Evolutionary conservation across 108 stramenopile genomes (phyloP).

Genomic region (Schizochytrium sp.): DNA sequence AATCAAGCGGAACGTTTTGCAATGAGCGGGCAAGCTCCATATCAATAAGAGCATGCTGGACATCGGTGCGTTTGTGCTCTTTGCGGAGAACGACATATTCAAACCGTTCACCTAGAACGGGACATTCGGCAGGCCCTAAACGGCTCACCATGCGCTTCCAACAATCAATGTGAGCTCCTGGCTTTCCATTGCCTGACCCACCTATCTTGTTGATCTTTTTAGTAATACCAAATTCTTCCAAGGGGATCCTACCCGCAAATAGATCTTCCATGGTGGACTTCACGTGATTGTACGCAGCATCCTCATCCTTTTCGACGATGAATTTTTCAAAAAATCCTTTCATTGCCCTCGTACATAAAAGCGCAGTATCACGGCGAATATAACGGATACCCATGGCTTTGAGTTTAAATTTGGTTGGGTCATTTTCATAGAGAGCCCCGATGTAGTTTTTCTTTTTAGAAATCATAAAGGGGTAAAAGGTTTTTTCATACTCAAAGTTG

Average conservation of each 20-base stretch:
- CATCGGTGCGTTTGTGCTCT: not conserved
- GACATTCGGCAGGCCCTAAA: not conserved
- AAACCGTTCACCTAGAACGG: not conserved
- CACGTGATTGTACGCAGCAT: not conserved
- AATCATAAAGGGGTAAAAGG: constrained; percentile 1
- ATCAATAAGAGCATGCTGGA: no score
- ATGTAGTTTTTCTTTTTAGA: constrained; percentile 8
- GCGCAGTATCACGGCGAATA: not conserved
- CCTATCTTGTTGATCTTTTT: not conserved
- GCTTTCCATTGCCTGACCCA: not conserved
- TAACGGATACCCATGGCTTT: not conserved
- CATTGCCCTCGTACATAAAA: not conserved
- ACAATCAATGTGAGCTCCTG: not conserved
- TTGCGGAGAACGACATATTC: not conserved
- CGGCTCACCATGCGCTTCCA: not conserved
- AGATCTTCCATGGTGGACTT: not conserved
- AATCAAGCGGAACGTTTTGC: not conserved
- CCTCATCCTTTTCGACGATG: not conserved
- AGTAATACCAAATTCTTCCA: not conserved
- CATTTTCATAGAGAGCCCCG: not conserved
- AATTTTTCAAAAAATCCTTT: not conserved
- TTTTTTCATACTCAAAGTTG: constrained; percentile 10
- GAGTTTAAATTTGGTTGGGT: not conserved
- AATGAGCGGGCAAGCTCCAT: not conserved
- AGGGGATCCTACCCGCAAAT: not conserved